phyloP scores from a whole-genome alignment of 148 eudicot genomes.

The Cornus controversa region DNA sequence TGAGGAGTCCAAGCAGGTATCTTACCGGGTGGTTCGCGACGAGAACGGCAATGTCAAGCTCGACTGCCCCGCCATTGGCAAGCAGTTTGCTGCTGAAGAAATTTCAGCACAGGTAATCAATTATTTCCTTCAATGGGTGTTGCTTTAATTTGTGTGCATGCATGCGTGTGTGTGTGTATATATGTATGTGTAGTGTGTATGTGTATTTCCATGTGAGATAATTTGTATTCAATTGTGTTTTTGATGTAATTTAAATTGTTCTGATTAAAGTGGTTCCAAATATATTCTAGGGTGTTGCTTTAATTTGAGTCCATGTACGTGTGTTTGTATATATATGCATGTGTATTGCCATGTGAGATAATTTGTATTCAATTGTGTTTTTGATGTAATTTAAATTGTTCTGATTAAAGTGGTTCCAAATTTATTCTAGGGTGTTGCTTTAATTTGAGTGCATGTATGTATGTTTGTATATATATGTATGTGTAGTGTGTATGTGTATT shows the following conservation, averaged over 20 bases:
- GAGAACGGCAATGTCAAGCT: slow-evolving; percentile 95
- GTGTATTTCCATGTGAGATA: background rate
- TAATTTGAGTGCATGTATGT: background rate
- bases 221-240: background rate
- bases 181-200: background rate
- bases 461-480: background rate
- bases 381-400: background rate
- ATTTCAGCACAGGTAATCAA: slow-evolving; percentile 82
- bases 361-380: background rate
- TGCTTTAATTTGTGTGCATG: background rate
- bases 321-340: background rate
- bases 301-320: background rate
- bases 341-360: background rate
- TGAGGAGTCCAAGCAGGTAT: slow-evolving; percentile 93
- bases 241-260: background rate
- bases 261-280: too few relatives aligned
- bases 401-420: too few relatives aligned
- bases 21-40: slow-evolving; percentile 75
- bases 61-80: slow-evolving; percentile 94
- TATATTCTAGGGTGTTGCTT: too few relatives aligned
- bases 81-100: slow-evolving; percentile 91
- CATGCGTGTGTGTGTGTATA: background rate
- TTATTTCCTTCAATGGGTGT: background rate
- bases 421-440: too few relatives aligned
- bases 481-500: too few relatives aligned